These are phyloP conservation scores for Limonium bicolor DNA, from an alignment of 148 eudicot genomes.

Conservation along the genomic window DNA sequence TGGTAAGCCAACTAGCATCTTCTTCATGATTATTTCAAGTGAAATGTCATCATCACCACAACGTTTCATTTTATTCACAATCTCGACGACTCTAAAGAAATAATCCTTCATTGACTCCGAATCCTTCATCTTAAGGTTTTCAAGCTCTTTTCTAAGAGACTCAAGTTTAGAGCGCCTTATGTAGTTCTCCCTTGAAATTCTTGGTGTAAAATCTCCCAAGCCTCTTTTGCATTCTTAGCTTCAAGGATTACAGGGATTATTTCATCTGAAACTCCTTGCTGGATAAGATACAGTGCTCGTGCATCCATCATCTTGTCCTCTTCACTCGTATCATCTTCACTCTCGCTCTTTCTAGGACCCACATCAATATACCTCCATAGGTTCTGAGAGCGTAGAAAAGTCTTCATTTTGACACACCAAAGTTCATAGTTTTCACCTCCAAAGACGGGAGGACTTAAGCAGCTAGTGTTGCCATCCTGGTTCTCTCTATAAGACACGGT, in stretches of 20 bases:
- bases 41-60: conserved; percentile 1
- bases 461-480: no score
- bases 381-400: background rate
- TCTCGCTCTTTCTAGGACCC: background rate
- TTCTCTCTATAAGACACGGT: no score
- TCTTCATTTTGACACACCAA: background rate
- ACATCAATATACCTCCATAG: conserved; percentile 2
- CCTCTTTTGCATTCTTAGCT: conserved; percentile 10
- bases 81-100: background rate
- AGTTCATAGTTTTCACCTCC: conserved; percentile 3
- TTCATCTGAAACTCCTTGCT: background rate
- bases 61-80: conserved; percentile 6
- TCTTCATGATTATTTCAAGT: conserved; percentile 5
- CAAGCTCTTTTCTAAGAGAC: conserved; percentile 4
- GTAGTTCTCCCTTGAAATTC: conserved; percentile 1
- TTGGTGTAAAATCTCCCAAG: conserved; percentile 4
- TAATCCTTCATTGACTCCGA: background rate
- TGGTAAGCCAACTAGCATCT: conserved; percentile 1
- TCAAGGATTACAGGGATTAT: background rate
- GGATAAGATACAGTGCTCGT: background rate
- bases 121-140: conserved; percentile 8
- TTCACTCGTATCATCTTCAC: background rate
- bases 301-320: conserved; percentile 3
- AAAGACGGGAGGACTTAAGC: no score
- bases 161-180: conserved; percentile 1